Conservation (phyloP, 352 stramenopile species). For the Aphanomyces astaci region DNA sequence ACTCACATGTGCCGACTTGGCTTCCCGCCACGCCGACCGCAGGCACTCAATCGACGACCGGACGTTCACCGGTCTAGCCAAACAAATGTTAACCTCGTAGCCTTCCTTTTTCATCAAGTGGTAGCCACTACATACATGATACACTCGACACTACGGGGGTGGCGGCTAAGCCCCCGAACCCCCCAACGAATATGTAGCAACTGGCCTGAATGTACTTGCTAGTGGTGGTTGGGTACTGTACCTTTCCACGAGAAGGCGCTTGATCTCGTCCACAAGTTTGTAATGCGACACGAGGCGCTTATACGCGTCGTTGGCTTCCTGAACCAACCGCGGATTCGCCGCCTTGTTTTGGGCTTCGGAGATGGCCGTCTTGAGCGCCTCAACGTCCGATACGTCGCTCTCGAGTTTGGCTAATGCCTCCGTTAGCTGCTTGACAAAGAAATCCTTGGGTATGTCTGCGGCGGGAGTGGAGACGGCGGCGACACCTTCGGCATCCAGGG, state of each 20-base stretch:
- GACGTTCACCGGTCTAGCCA: conserved; percentile 54
- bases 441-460: not conserved
- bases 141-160: too few species aligned
- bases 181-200: too few species aligned
- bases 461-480: not conserved
- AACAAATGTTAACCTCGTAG: too few species aligned
- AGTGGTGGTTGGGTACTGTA: too few species aligned
- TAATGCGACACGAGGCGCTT: conserved; percentile 63
- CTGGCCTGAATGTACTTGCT: too few species aligned
- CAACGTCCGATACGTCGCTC: conserved; percentile 39
- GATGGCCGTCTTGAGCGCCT: conserved; percentile 67
- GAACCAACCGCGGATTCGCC: conserved; percentile 45
- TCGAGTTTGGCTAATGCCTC: not conserved
- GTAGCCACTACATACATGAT: too few species aligned
- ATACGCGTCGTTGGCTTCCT: conserved; percentile 50
- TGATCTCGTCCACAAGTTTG: conserved; percentile 68
- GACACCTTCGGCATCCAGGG: not conserved
- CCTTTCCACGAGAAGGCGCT: conserved; percentile 53
- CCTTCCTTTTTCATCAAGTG: too few species aligned
- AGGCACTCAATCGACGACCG: conserved; percentile 57
- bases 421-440: conserved; percentile 7
- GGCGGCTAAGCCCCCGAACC: too few species aligned
- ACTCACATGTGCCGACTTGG: conserved; percentile 41
- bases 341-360: conserved; percentile 54
- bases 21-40: conserved; percentile 43